Base-by-base conservation (phyloP, 495 filamentous ascomycete species). In the Mytilinidion resinicola region DNA sequence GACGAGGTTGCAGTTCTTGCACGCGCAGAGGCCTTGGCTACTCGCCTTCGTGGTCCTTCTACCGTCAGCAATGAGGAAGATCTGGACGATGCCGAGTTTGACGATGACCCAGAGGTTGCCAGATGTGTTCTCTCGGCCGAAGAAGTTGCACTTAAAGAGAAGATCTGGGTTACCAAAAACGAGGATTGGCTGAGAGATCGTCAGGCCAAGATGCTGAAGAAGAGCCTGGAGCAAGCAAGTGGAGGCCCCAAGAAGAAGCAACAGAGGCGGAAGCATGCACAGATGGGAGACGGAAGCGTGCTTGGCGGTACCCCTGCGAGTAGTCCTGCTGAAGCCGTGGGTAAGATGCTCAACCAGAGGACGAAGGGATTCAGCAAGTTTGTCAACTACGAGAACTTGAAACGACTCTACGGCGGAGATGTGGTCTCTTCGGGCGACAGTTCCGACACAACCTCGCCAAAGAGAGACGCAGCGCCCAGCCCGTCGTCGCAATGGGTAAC, bases 111-210 rank as follows among this genome's bases (percentile, higher is more conserved):
- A 0, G 93, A 98, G 70, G 88, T 97, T 20, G 68, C 74, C 53
- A 82, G 85, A 61, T 95, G 90, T 71, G 69, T 87, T 41, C 80
- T 96, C n/a, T 75, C 76, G 0, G 77, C 81, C 6, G 76, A 76
- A 2, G 92, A 97, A 71, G 76, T 83, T 1, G 77, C 78, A 4
- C 77, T 91, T 61, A 96, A 96, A 67, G 90, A 95, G 69, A 77
- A 79, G 44, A 88, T 97, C 53, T 98, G 93, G 93, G 80, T 90
- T n/a, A 87, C 91, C 58, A 83, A 89, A 62, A 96, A 97, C 72
- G 87, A 89, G 65, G 88, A 92, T 53, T 98, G 88, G 73, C 77
- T 98, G 38, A 86, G 91, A 5, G 78, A 82, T 20, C 82, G 91
- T 69, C 89, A 96, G 69, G 81, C 84, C 48, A 92, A 90, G 70